These are phyloP conservation scores for Xylariales sp. DNA, from an alignment of 2,329 filamentous ascomycete genomes.

Conservation along the genomic window DNA sequence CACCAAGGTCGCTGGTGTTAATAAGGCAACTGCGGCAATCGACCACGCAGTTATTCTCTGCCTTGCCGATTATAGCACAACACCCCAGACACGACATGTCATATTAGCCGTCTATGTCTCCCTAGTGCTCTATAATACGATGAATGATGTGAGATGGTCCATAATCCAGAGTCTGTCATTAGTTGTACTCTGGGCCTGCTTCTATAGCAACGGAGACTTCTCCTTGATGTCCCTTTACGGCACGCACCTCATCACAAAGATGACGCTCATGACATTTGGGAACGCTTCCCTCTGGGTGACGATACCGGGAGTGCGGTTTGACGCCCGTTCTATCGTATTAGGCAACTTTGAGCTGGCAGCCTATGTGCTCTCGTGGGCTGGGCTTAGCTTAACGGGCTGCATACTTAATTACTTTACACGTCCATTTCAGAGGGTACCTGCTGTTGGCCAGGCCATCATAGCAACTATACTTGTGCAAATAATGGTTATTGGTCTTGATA, in stretches of 20 bases:
- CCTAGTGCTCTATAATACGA: background rate
- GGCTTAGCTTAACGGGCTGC: conserved; percentile 1
- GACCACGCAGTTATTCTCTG: background rate
- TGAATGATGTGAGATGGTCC: conserved; percentile 9
- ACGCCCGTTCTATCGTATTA: conserved; percentile 10
- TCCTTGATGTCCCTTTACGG: conserved; percentile 27
- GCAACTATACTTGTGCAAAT: background rate
- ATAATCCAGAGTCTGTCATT: conserved; percentile 19
- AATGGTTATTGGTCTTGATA: background rate
- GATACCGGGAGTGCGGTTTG: conserved; percentile 17
- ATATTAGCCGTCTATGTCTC: conserved; percentile 11
- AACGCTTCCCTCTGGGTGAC: conserved; percentile 22
- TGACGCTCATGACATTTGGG: conserved; percentile 25
- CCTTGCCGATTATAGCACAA: conserved; percentile 9
- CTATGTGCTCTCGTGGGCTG: conserved; percentile 19
- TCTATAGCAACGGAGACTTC: conserved; percentile 23
- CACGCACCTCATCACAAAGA: conserved; percentile 22
- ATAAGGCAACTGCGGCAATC: background rate
- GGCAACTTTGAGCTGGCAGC: conserved; percentile 20
- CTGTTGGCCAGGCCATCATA: conserved; percentile 3
- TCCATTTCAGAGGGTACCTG: conserved; percentile 8
- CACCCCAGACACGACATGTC: background rate
- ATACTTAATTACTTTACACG: background rate
- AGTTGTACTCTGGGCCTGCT: conserved; percentile 17
- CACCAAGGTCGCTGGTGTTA: background rate